Conservation (phyloP, 2,329 filamentous ascomycete species). For the Pseudogymnoascus sp. region DNA sequence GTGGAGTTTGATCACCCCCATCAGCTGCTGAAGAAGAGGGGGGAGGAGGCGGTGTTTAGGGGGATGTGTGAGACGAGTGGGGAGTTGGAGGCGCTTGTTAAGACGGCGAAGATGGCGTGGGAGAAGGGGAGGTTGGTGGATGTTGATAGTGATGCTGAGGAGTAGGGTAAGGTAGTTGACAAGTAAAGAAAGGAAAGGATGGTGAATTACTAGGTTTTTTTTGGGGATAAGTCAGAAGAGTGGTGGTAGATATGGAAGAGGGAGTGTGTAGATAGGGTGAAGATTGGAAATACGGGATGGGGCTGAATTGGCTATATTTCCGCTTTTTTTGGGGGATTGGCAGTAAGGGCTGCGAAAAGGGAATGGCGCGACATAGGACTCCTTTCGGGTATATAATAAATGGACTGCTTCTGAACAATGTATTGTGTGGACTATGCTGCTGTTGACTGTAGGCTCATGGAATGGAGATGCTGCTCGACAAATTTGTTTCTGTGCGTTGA, state of each 20-base stretch:
- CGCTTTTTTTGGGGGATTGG: not conserved
- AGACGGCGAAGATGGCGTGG: constrained; percentile 42
- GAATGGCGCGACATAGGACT: not conserved
- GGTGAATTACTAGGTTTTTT: not conserved
- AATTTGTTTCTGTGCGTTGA: not conserved
- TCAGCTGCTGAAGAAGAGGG: constrained; percentile 58
- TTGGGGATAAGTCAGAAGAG: too few relatives aligned
- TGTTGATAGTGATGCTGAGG: constrained; percentile 18
- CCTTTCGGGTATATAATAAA: constrained; percentile 7
- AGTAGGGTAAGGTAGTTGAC: not conserved
- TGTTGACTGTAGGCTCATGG: not conserved
- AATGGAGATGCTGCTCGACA: not conserved
- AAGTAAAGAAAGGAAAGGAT: not conserved
- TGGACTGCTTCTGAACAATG: not conserved
- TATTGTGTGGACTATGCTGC: not conserved
- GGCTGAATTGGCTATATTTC: not conserved
- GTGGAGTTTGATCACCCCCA: constrained; percentile 88
- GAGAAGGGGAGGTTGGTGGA: constrained; percentile 34
- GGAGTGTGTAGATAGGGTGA: not conserved
- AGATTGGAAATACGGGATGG: not conserved
- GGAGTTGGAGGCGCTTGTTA: constrained; percentile 47
- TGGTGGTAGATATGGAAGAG: not conserved
- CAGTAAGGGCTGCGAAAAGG: not conserved
- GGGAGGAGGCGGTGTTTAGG: constrained; percentile 38
- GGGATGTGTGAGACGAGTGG: constrained; percentile 63